These are phyloP conservation scores for Leccinum disarticulatum DNA, from an alignment of 768 basidiomycete genomes.

Conservation along the genomic window DNA sequence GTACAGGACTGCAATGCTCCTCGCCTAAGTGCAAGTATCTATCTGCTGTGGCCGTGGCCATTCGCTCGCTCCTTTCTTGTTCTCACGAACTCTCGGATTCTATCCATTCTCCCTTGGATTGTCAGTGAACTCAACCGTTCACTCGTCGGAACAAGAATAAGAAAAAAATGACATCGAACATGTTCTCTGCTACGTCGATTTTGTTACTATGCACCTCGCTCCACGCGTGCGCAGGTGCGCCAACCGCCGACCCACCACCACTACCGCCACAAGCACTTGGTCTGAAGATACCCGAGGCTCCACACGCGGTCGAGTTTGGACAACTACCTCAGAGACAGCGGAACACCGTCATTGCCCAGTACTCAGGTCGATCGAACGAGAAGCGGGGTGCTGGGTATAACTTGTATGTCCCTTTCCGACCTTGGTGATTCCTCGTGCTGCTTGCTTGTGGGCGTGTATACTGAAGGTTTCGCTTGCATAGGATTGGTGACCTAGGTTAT, in stretches of 20 bases:
- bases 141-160: not conserved
- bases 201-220: slow-evolving; percentile 16
- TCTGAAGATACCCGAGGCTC: slow-evolving; percentile 36
- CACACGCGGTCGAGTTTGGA: slow-evolving; percentile 18
- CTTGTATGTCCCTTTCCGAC: slow-evolving; percentile 37
- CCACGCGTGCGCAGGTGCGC: slow-evolving; percentile 12
- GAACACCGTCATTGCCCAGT: slow-evolving; percentile 44
- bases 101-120: not conserved
- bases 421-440: not conserved
- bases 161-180: slow-evolving; percentile 15
- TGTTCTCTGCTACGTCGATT: slow-evolving; percentile 10
- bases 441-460: not conserved
- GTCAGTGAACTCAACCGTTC: not conserved
- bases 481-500: slow-evolving; percentile 61
- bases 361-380: slow-evolving; percentile 31
- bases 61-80: not conserved
- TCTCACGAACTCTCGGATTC: not conserved
- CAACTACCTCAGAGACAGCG: slow-evolving; percentile 46
- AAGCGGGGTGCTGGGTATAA: slow-evolving; percentile 53
- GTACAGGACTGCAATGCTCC: not conserved
- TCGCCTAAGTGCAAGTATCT: slow-evolving; percentile 3
- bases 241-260: slow-evolving; percentile 7
- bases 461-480: slow-evolving; percentile 26
- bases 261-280: slow-evolving; percentile 7
- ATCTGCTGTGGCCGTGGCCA: not conserved